phyloP scores from a whole-genome alignment of 495 filamentous ascomycete genomes.

The Aspergillus cavernicola region DNA sequence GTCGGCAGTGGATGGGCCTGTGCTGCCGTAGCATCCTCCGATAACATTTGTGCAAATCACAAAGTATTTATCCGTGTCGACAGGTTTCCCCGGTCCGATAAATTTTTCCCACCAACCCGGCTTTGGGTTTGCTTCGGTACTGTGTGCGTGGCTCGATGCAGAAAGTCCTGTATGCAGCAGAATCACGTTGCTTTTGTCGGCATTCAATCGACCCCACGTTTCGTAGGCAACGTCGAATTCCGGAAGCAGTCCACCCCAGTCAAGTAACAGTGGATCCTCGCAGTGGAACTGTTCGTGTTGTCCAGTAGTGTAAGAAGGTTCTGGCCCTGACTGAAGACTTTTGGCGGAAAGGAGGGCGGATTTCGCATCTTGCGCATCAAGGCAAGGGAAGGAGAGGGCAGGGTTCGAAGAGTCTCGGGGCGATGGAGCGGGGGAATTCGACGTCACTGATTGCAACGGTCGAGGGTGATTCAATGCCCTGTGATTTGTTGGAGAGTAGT shows the following conservation, averaged over 20 bases:
- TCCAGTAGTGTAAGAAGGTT: slow-evolving; percentile 91
- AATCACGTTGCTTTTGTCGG: slow-evolving; percentile 81
- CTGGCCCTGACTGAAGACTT: slow-evolving; percentile 74
- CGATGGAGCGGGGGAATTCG: slow-evolving; percentile 10
- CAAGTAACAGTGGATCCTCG: slow-evolving; percentile 70
- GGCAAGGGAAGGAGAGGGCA: slow-evolving; percentile 89
- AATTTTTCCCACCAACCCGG: slow-evolving; percentile 99
- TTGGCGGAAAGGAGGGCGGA: slow-evolving; percentile 72
- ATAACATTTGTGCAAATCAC: slow-evolving; percentile 97
- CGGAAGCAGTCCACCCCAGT: slow-evolving; percentile 87
- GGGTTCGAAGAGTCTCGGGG: slow-evolving; percentile 68
- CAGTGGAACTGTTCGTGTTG: slow-evolving; percentile 72
- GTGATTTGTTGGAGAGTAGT: too few species aligned
- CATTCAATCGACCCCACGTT: slow-evolving; percentile 83
- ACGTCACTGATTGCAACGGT: slow-evolving; percentile 13
- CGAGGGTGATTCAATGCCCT: not conserved
- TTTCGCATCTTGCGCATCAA: slow-evolving; percentile 83
- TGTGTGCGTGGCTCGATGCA: slow-evolving; percentile 93
- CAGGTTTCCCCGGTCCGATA: slow-evolving; percentile 79
- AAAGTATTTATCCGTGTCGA: slow-evolving; percentile 90
- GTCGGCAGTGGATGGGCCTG: slow-evolving; percentile 83
- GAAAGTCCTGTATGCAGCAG: slow-evolving; percentile 92
- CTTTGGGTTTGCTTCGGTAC: slow-evolving; percentile 77
- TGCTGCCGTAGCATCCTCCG: slow-evolving; percentile 94
- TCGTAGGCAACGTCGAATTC: slow-evolving; percentile 91